These are phyloP conservation scores for Curvularia hawaiiensis DNA, from an alignment of 2,329 filamentous ascomycete genomes.

Conservation along the genomic window DNA sequence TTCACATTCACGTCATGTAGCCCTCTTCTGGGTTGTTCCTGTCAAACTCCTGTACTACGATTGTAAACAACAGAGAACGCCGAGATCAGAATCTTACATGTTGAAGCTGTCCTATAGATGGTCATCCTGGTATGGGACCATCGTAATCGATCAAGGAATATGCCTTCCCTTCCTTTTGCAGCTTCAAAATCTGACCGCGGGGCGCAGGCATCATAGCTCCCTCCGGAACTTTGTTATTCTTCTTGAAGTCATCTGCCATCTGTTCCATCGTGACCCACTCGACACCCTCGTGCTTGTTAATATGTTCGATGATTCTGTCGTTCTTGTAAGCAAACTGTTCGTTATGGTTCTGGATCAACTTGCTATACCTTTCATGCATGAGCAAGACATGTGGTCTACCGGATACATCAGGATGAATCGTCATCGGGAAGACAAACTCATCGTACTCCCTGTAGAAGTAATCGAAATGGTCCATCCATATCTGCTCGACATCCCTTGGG, in stretches of 20 bases:
- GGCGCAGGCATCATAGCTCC: slow-evolving; percentile 67
- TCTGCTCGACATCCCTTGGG: slow-evolving; percentile 65
- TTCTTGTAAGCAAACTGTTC: background rate
- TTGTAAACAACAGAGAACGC: too few relatives aligned
- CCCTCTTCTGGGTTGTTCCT: background rate
- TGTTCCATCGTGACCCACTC: slow-evolving; percentile 72
- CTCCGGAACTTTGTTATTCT: slow-evolving; percentile 61
- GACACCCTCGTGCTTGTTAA: slow-evolving; percentile 67
- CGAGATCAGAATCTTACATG: too few relatives aligned
- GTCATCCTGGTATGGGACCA: slow-evolving; percentile 20
- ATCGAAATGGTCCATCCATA: slow-evolving; percentile 71
- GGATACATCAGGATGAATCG: slow-evolving; percentile 69
- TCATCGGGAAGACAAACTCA: slow-evolving; percentile 78
- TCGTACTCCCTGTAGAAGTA: slow-evolving; percentile 80
- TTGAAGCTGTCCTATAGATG: background rate
- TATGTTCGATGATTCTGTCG: slow-evolving; percentile 67
- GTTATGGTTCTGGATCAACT: background rate
- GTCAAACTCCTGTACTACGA: background rate
- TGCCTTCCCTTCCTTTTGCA: slow-evolving; percentile 42
- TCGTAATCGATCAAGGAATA: slow-evolving; percentile 32
- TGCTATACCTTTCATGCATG: slow-evolving; percentile 70
- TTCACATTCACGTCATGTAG: background rate
- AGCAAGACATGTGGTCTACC: slow-evolving; percentile 73
- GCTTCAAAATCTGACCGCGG: slow-evolving; percentile 58
- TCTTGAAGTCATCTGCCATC: slow-evolving; percentile 76